Percentiles rank a stretch among this genome's conserved stretches.
Evolutionary conservation across 75 land plant species (phyloP).

Genomic region (Ceratopteris richardii): DNA sequence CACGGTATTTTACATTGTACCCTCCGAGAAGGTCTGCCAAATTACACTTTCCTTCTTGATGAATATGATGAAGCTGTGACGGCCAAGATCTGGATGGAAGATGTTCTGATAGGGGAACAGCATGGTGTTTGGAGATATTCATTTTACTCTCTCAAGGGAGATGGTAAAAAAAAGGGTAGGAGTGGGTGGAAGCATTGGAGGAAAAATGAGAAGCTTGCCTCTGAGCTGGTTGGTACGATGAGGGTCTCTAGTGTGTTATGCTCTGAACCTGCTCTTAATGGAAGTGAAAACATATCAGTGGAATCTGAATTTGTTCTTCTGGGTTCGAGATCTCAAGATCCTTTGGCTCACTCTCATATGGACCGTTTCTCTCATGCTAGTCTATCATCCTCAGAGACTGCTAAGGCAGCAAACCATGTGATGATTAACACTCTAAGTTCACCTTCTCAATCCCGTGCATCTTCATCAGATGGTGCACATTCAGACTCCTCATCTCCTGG

Average conservation of each 20-base stretch:
- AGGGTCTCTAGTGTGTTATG: constrained; percentile 9
- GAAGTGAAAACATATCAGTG: background rate
- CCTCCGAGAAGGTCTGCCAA: constrained; percentile 1
- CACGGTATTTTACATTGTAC: constrained; percentile 3
- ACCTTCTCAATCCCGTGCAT: constrained; percentile 1
- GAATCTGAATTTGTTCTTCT: constrained; percentile 4
- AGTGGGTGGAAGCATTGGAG: constrained; percentile 5
- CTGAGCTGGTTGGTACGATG: constrained; percentile 4
- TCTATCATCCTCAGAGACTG: background rate
- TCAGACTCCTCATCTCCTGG: background rate
- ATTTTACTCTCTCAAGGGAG: constrained; percentile 5
- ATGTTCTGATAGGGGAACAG: background rate
- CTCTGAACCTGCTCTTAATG: background rate
- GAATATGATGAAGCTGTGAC: constrained; percentile 8
- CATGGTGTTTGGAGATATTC: constrained; percentile 4
- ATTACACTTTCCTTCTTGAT: constrained; percentile 5
- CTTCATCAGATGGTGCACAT: constrained; percentile 1
- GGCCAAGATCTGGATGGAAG: constrained; percentile 10
- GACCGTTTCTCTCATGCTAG: background rate
- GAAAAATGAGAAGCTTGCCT: constrained; percentile 1
- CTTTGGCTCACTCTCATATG: background rate
- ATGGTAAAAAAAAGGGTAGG: constrained; percentile 2
- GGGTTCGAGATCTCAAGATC: background rate
- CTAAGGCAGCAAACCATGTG: background rate
- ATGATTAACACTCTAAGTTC: background rate